These are phyloP conservation scores for Chrysochromulina parva DNA, from an alignment of 78 protist species.

Conservation along the genomic window DNA sequence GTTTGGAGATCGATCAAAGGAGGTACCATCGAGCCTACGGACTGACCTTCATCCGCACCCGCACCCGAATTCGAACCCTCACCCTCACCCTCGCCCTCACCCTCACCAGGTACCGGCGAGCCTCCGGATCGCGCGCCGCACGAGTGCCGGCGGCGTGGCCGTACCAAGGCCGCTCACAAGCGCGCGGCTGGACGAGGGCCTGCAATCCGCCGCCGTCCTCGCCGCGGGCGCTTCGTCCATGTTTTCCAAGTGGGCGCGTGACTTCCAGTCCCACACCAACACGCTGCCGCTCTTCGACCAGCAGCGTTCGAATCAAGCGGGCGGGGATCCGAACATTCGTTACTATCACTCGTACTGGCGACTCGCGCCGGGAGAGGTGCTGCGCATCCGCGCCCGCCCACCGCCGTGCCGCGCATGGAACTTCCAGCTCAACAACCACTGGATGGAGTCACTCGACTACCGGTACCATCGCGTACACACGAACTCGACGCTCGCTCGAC, in stretches of 20 bases:
- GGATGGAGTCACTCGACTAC: conserved; percentile 42
- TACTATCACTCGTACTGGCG: conserved; percentile 36
- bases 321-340: conserved; percentile 33
- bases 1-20: not conserved
- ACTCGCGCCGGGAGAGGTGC: not conserved
- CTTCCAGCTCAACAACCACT: conserved; percentile 31
- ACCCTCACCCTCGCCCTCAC: too few species aligned
- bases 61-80: too few species aligned
- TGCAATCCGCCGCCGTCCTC: not conserved
- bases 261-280: not conserved
- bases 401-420: conserved; percentile 28
- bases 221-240: conserved; percentile 15
- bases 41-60: not conserved
- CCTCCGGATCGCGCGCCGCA: too few species aligned
- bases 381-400: not conserved
- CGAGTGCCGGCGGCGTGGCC: not conserved
- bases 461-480: conserved; percentile 5
- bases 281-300: conserved; percentile 29
- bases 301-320: not conserved
- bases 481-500: not conserved
- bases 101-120: too few species aligned
- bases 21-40: not conserved
- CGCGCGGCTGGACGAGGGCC: not conserved
- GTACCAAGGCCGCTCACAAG: not conserved
- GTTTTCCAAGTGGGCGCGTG: not conserved